These are phyloP conservation scores for Boletus holoroseus DNA, from an alignment of 1,284 basidiomycete species.

Conservation along the genomic window DNA sequence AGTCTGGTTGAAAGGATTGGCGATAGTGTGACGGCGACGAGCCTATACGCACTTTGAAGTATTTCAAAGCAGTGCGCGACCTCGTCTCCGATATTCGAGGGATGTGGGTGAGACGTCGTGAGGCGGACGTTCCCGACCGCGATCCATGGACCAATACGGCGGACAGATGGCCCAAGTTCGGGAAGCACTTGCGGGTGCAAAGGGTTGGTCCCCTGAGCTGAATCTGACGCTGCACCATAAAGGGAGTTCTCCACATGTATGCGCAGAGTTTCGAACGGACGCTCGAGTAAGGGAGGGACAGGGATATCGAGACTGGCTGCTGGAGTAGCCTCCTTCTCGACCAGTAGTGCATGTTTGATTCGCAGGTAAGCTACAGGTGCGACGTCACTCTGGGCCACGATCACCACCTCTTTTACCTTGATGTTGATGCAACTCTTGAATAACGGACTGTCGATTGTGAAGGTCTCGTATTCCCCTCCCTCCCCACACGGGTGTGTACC, in stretches of 20 bases:
- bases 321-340: constrained; percentile 13
- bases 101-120: constrained; percentile 22
- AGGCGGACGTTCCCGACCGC: constrained; percentile 52
- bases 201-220: background rate
- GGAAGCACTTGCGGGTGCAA: background rate
- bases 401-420: constrained; percentile 65
- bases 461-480: constrained; percentile 96
- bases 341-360: constrained; percentile 54
- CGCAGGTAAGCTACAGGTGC: constrained; percentile 87
- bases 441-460: constrained; percentile 86
- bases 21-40: background rate
- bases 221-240: background rate
- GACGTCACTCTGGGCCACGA: constrained; percentile 69
- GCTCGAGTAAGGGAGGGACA: constrained; percentile 53
- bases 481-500: constrained; percentile 96
- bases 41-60: constrained; percentile 46
- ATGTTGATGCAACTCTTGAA: constrained; percentile 78
- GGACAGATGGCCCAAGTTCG: constrained; percentile 22
- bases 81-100: constrained; percentile 58
- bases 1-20: constrained; percentile 12
- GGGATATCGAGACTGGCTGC: constrained; percentile 15
- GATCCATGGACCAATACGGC: constrained; percentile 46
- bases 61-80: constrained; percentile 55
- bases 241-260: constrained; percentile 14
- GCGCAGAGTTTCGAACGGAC: constrained; percentile 30